Conservation (phyloP, 1,284 basidiomycete genomes). For the Tilletiaria anomala region DNA sequence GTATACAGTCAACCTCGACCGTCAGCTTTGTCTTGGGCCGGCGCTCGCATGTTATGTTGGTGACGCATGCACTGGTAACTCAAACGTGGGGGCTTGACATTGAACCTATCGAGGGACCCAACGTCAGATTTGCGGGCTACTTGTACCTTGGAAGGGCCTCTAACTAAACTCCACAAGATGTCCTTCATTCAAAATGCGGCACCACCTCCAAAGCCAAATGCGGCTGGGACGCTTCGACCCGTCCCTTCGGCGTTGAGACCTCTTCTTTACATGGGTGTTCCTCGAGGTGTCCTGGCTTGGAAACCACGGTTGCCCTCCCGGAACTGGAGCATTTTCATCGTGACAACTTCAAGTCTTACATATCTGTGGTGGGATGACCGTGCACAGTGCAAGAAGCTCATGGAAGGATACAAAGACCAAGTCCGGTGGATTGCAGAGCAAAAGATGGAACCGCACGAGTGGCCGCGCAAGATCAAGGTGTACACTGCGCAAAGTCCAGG, state of each 20-base stretch:
- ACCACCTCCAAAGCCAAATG: not conserved
- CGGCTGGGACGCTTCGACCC: conserved; percentile 9
- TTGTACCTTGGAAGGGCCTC: no score
- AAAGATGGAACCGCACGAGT: conserved; percentile 53
- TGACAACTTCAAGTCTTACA: conserved; percentile 55
- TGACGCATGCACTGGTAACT: no score
- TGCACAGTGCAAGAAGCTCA: conserved; percentile 58
- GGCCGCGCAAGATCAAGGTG: conserved; percentile 67
- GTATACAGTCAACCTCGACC: no score
- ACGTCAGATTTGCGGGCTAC: no score
- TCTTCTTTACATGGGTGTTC: conserved; percentile 44
- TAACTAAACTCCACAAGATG: no score
- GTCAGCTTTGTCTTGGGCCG: no score
- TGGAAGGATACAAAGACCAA: conserved; percentile 60
- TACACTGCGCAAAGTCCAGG: conserved; percentile 82
- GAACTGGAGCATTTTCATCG: conserved; percentile 84
- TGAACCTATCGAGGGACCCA: no score
- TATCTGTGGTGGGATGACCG: conserved; percentile 75
- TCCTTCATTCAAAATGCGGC: conserved; percentile 2
- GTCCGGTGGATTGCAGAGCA: conserved; percentile 63
- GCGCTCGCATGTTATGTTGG: no score
- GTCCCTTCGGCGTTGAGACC: conserved; percentile 29
- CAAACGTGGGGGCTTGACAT: no score
- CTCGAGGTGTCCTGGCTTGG: conserved; percentile 42
- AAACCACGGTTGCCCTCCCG: conserved; percentile 58